Evolutionary conservation across 345 rosid genomes (phyloP), one percentile per base, ranked within the genome.

Genomic region (Leavenworthia alabamica): DNA sequence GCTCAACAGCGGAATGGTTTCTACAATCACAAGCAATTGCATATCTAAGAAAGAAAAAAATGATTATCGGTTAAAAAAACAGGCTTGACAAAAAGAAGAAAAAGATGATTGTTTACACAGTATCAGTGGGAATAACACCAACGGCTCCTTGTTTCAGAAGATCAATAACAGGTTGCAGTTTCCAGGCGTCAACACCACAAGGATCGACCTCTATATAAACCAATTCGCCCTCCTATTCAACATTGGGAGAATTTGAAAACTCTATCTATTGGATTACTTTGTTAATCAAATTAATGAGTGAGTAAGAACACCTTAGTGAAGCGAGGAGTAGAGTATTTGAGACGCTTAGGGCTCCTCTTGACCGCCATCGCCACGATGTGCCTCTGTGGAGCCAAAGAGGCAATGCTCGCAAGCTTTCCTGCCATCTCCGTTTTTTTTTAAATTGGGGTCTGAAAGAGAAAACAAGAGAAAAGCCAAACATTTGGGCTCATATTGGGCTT

Each of bases 91-190:
- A 20, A 20, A 29, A 16, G 15, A 43, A 26, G 32, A 55, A 9
- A 15, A 20, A 13, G 31, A 5, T 5, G 28, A 3, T 76, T 79
- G 22, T 6, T 76, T 77, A 92, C 88, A 86, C 73, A 2, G 96
- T 88, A 40, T 92, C 98, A 14, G 98, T 92, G 52, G 98, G 96
- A 55, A 92, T 82, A 64, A 89, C 89, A 22, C 96, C 98, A 48
- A 92, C 96, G 67, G 96, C 98, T 72, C 95, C 96, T 71, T 81
- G 66, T 26, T 81, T 88, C 76, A 92, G 66, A 45, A 88, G 88
- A 6, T 83, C 78, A 36, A 86, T 47, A 11, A 88, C 74, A 2
- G 88, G 81, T 47, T 83, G 82, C 60, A 88, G 68, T 64, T 83
- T 84, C 96, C 95, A 88, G 20, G 64, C 62, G 67, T 88, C 98